These are phyloP conservation scores for Termitomyces sp. DNA, from an alignment of 768 basidiomycete genomes.

Conservation along the genomic window DNA sequence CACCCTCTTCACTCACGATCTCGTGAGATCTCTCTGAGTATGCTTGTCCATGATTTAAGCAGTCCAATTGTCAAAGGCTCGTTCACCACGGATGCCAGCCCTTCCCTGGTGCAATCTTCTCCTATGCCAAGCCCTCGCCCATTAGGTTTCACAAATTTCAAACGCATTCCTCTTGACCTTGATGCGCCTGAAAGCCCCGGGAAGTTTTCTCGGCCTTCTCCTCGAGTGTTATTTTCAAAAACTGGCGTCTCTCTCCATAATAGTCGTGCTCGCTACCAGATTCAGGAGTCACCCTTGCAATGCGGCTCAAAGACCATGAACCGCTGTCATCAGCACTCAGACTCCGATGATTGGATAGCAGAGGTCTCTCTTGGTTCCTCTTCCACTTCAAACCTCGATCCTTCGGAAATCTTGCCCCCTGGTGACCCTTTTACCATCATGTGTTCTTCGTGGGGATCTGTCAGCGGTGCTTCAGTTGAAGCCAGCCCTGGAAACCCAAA, in stretches of 20 bases:
- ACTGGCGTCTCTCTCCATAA: constrained; percentile 29
- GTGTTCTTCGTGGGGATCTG: constrained; percentile 37
- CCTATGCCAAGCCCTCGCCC: constrained; percentile 27
- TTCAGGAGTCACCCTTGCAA: constrained; percentile 48
- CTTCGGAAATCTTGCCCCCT: constrained; percentile 17
- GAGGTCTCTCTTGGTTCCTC: constrained; percentile 23
- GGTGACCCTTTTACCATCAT: constrained; percentile 46
- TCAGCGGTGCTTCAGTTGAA: constrained; percentile 16
- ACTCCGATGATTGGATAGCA: constrained; percentile 39
- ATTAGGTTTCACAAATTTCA: constrained; percentile 16
- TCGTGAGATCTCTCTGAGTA: constrained; percentile 61
- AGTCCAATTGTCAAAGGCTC: constrained; percentile 43
- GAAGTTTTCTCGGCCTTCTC: constrained; percentile 33
- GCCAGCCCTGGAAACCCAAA: constrained; percentile 21
- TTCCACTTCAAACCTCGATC: constrained; percentile 17
- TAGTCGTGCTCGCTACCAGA: constrained; percentile 26
- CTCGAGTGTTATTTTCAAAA: constrained; percentile 36
- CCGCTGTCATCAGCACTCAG: constrained; percentile 25
- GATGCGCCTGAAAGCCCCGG: constrained; percentile 29
- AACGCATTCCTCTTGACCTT: constrained; percentile 18
- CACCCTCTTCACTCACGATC: constrained; percentile 69
- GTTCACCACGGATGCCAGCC: constrained; percentile 24
- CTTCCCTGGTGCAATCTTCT: constrained; percentile 29
- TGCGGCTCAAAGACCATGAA: constrained; percentile 22
- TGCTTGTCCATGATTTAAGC: constrained; percentile 51